phyloP scores from a whole-genome alignment of 768 basidiomycete genomes.

The Cystofilobasidium macerans region DNA sequence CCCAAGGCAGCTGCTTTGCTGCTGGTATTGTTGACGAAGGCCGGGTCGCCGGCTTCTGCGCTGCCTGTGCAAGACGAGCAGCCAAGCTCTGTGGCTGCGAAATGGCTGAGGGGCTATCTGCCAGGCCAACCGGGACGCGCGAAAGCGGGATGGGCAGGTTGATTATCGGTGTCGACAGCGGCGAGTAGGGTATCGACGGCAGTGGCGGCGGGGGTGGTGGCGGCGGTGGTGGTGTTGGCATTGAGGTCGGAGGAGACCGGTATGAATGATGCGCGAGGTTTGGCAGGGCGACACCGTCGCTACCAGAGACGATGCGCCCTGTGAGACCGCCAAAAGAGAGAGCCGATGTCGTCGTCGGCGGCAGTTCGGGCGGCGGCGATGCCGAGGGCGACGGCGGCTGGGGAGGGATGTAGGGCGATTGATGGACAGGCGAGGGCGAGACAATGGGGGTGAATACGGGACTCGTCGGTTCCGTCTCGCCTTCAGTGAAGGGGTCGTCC shows the following conservation, averaged over 20 bases:
- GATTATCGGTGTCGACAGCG: too few species aligned
- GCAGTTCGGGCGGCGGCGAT: not conserved
- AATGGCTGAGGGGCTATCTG: too few species aligned
- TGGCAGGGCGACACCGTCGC: not conserved
- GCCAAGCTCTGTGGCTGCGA: not conserved
- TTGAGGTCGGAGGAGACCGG: not conserved
- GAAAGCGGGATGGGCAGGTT: too few species aligned
- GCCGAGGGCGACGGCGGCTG: not conserved
- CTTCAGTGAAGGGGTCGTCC: not conserved
- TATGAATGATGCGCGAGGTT: not conserved
- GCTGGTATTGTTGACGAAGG: not conserved
- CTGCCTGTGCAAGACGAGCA: not conserved
- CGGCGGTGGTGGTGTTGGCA: too few species aligned
- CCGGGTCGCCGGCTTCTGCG: not conserved
- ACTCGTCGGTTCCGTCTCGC: not conserved
- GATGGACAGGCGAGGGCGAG: not conserved
- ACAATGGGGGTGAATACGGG: not conserved
- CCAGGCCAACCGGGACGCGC: too few species aligned
- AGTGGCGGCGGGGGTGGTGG: too few species aligned
- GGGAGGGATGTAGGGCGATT: not conserved
- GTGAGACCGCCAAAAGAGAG: too few species aligned
- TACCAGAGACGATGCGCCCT: not conserved
- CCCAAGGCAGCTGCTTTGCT: too few species aligned
- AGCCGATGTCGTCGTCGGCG: not conserved
- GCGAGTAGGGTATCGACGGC: too few species aligned